Percentiles rank a stretch among this genome's conserved stretches.
phyloP scores from a whole-genome alignment of 768 basidiomycete genomes.

The Serendipita sp. region DNA sequence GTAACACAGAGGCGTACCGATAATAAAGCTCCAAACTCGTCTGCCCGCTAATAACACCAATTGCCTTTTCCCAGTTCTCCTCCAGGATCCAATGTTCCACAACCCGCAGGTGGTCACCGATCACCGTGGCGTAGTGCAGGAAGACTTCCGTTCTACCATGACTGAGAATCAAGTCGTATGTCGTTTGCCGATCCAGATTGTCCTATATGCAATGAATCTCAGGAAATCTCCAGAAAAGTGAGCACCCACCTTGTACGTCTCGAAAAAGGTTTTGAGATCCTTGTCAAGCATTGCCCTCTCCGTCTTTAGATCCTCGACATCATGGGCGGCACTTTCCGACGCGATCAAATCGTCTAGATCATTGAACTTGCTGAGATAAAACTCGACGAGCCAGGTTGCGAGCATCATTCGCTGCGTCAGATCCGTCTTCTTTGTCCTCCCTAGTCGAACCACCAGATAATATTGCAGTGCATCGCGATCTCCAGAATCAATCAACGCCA shows the following conservation, averaged over 20 bases:
- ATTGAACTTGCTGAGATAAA: constrained; percentile 92
- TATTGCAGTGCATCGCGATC: constrained; percentile 84
- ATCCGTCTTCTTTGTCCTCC: constrained; percentile 61
- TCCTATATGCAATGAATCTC: constrained; percentile 29
- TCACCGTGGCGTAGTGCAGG: constrained; percentile 67
- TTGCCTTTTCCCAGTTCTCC: constrained; percentile 82
- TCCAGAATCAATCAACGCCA: constrained; percentile 77
- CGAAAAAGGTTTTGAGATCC: constrained; percentile 82
- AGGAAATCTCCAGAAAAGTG: neutral
- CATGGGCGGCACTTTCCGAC: constrained; percentile 63
- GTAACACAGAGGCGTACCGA: constrained; percentile 75
- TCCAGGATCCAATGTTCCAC: constrained; percentile 86
- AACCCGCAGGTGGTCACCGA: constrained; percentile 72
- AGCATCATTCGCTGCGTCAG: constrained; percentile 91
- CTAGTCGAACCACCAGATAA: constrained; percentile 76
- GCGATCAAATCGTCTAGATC: constrained; percentile 89
- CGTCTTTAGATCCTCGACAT: constrained; percentile 68
- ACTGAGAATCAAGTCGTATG: constrained; percentile 84
- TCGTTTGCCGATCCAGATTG: constrained; percentile 69
- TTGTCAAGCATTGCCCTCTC: constrained; percentile 80
- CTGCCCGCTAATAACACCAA: constrained; percentile 85
- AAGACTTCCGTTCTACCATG: constrained; percentile 91
- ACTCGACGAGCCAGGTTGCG: constrained; percentile 96
- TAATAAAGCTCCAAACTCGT: constrained; percentile 82
- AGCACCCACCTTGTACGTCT: constrained; percentile 70